Base-by-base conservation (phyloP, 2,329 filamentous ascomycete species). In the Chaetomiaceae sp. region DNA sequence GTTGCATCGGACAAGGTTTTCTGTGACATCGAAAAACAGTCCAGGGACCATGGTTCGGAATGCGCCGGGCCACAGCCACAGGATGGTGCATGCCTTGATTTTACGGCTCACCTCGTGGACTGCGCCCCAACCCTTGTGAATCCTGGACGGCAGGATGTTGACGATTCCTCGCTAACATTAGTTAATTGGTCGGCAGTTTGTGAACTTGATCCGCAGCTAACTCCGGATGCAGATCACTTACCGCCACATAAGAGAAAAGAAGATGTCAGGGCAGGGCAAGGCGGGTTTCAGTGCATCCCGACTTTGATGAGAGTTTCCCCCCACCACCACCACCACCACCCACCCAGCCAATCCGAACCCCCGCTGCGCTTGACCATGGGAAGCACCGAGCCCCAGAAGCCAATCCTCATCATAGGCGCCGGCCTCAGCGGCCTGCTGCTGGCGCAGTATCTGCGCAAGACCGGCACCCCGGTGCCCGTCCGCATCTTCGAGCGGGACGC, bases 401-500 rank as follows among this genome's bases (percentile, higher is more conserved):
- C 51, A 19, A 50, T 61, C 44, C 51, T 61, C 62, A 58, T 62
- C 38, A 37, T 58, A 20, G 59, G 60, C 43, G 58, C 60, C 19
- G 60, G 59, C 9, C 12, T 61, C 30, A 56, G 51, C 47, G 60
- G 58, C 20, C 58, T 62, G 19, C 43, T 60, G 3, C 54, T 61
- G n/a, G 58, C 57, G 9, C 60, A 61, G 40, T 43, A 57, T 43
- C 58, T 62, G 17, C 53, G 60, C 44, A 63, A 58, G 21, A 51
- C 60, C n/a, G 57, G 51, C 9, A 31, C 13, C 41, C 9, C 7
- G 7, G 60, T 75, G 5, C 62, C 69, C 4, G 78, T 73, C 58
- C 70, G 64, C 23, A 67, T 82, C 44, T 81, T 78, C 57, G 78
- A 81, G 60, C 72, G 76, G n/a, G 73, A 78, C 55, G 51, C 60